Evolutionary conservation across 2,329 filamentous ascomycete species (phyloP).

Genomic region (Lachnellula subtilissima): DNA sequence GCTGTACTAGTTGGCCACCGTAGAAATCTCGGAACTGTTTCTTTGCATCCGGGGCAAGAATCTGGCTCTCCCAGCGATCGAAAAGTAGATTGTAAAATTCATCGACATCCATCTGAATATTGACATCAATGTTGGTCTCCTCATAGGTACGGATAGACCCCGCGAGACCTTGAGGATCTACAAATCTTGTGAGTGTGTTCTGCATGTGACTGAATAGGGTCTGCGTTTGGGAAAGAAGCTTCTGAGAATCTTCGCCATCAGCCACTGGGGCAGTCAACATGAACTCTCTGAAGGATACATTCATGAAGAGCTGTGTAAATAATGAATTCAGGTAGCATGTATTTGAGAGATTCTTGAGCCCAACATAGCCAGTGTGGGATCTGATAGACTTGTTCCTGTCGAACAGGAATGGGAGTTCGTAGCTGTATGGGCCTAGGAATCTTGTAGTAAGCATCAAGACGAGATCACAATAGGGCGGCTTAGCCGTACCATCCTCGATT

Average conservation of each 20-base stretch:
- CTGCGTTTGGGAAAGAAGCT: conserved; percentile 71
- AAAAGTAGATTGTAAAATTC: conserved; percentile 96
- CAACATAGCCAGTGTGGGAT: conserved; percentile 75
- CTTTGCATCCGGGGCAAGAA: conserved; percentile 63
- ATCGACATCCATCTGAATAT: conserved; percentile 95
- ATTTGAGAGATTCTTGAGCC: conserved; percentile 86
- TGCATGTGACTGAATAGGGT: conserved; percentile 83
- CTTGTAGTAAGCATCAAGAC: conserved; percentile 21
- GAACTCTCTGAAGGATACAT: conserved; percentile 78
- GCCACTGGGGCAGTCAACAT: conserved; percentile 60
- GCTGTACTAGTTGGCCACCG: conserved; percentile 85
- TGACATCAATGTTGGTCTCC: conserved; percentile 75
- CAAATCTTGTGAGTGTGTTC: conserved; percentile 66
- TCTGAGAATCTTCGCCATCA: conserved; percentile 53
- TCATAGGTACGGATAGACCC: conserved; percentile 77
- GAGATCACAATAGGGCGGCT: background rate
- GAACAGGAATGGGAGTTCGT: conserved; percentile 56
- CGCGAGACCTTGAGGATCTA: conserved; percentile 71
- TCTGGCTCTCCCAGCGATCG: conserved; percentile 82
- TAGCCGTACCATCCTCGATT: conserved; percentile 34
- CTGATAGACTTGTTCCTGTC: conserved; percentile 67
- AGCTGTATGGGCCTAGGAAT: conserved; percentile 47
- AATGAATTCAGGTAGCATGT: conserved; percentile 97
- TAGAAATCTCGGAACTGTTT: conserved; percentile 76
- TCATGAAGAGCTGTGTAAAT: conserved; percentile 95